phyloP scores from a whole-genome alignment of 768 basidiomycete genomes.

The Auricularia heimuer region DNA sequence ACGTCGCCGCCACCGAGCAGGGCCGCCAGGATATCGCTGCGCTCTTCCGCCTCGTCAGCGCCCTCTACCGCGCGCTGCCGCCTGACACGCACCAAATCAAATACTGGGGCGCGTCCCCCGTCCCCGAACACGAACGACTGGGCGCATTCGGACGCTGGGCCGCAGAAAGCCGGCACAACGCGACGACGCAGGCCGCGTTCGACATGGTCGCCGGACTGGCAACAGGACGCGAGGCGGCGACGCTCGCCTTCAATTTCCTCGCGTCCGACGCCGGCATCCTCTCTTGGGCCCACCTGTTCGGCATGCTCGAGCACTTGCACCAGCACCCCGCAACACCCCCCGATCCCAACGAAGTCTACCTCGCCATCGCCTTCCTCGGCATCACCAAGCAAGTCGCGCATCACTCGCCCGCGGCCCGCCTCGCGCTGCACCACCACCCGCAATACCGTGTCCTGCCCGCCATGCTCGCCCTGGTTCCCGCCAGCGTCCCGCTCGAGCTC shows the following conservation, averaged over 20 bases:
- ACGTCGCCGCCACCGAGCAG: conserved; percentile 54
- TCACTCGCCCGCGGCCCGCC: conserved; percentile 67
- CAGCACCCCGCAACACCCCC: conserved; percentile 15
- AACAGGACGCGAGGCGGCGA: conserved; percentile 76
- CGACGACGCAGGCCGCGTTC: conserved; percentile 70
- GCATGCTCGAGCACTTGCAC: conserved; percentile 51
- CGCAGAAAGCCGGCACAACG: conserved; percentile 59
- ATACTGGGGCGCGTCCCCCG: conserved; percentile 69
- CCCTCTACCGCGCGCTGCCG: conserved; percentile 66
- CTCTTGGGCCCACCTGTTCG: conserved; percentile 70
- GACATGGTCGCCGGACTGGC: conserved; percentile 83
- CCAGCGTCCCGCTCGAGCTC: conserved; percentile 76
- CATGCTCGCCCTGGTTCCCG: conserved; percentile 65
- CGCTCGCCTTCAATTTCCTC: conserved; percentile 83
- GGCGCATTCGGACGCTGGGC: conserved; percentile 82
- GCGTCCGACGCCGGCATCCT: conserved; percentile 49
- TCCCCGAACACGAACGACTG: conserved; percentile 25
- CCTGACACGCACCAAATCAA: conserved; percentile 62
- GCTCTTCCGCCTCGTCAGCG: conserved; percentile 73
- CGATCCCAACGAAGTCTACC: conserved; percentile 40
- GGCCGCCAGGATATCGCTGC: conserved; percentile 80
- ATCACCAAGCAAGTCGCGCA: conserved; percentile 68
- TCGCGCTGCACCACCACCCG: conserved; percentile 63
- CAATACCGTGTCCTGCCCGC: conserved; percentile 78
- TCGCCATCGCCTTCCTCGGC: conserved; percentile 73